Evolutionary conservation across 352 stramenopile species (phyloP).

Genomic region (Globisporangium emineosum): DNA sequence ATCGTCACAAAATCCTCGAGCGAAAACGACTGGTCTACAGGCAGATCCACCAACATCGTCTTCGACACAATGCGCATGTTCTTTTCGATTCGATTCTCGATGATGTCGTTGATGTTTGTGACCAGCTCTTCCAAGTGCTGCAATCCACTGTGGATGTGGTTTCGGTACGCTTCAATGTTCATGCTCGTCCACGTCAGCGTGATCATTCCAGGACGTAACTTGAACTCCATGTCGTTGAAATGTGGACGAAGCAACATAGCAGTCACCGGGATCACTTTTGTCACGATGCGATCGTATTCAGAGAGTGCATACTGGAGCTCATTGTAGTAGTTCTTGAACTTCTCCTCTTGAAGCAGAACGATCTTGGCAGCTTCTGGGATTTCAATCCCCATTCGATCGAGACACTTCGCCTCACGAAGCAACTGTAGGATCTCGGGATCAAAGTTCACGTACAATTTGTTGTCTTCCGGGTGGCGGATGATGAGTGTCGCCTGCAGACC

Average conservation of each 20-base stretch:
- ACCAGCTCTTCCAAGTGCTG: constrained; percentile 97
- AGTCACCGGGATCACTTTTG: constrained; percentile 97
- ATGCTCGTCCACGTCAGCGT: constrained; percentile 99
- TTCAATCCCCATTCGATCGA: constrained; percentile 98
- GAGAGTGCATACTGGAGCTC: constrained; percentile 96
- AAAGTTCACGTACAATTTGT: constrained; percentile 99
- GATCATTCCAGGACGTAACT: constrained; percentile 97
- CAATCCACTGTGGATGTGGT: constrained; percentile 90
- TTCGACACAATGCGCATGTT: constrained; percentile 98
- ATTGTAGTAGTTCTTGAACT: constrained; percentile 99
- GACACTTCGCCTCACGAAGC: constrained; percentile 96
- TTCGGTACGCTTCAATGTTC: constrained; percentile 99
- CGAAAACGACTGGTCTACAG: constrained; percentile 95
- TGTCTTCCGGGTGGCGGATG: constrained; percentile 97
- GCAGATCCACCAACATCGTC: constrained; percentile 96
- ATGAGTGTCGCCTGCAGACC: constrained; percentile 98
- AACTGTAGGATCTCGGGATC: constrained; percentile 98
- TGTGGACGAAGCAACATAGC: constrained; percentile 94
- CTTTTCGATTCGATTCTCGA: constrained; percentile 99
- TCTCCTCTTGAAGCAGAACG: constrained; percentile 96
- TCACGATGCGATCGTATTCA: constrained; percentile 97
- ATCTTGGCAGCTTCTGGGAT: constrained; percentile 98
- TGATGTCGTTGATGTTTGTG: constrained; percentile 99
- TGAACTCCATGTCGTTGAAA: constrained; percentile 99
- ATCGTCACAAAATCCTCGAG: constrained; percentile 98